A percentile compares a stretch with the other conserved stretches of the same genome.
phyloP scores from a whole-genome alignment of 768 basidiomycete genomes.

The Cystobasidium ongulense region DNA sequence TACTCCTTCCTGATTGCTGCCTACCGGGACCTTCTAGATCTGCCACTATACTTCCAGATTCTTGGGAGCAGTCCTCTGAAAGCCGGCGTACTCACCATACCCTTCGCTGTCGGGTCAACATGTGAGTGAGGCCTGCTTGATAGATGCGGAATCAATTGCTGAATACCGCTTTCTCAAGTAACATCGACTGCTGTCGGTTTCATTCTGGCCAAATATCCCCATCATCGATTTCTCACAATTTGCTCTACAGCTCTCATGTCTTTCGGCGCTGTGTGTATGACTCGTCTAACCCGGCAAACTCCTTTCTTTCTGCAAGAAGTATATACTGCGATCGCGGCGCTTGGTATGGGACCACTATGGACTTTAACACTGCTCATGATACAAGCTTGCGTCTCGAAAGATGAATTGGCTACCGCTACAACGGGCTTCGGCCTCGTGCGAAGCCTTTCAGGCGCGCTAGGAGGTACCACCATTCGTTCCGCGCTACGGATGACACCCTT shows the following conservation, averaged over 20 bases:
- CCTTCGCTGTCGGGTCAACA: constrained; percentile 4
- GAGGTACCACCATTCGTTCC: neutral
- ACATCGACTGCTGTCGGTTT: neutral
- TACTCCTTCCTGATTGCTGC: neutral
- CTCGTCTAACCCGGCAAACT: neutral
- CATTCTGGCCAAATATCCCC: neutral
- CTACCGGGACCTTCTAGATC: neutral
- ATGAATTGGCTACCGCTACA: constrained; percentile 3
- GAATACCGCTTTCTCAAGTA: neutral
- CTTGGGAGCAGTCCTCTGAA: neutral
- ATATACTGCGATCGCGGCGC: neutral
- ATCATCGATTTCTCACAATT: neutral
- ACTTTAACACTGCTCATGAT: neutral
- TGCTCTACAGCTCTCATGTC: neutral
- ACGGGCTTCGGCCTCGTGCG: constrained; percentile 11
- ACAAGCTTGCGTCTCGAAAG: constrained; percentile 3
- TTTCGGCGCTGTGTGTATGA: neutral
- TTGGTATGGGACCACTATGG: constrained; percentile 13
- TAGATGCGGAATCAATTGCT: neutral
- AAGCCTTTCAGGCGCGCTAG: neutral
- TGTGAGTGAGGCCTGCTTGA: neutral
- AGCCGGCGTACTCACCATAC: constrained; percentile 2
- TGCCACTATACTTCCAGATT: constrained; percentile 14
- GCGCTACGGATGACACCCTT: neutral
- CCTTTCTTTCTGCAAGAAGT: neutral